Conservation (phyloP, 2,329 filamentous ascomycete species). For the Trichophyton equinum region DNA sequence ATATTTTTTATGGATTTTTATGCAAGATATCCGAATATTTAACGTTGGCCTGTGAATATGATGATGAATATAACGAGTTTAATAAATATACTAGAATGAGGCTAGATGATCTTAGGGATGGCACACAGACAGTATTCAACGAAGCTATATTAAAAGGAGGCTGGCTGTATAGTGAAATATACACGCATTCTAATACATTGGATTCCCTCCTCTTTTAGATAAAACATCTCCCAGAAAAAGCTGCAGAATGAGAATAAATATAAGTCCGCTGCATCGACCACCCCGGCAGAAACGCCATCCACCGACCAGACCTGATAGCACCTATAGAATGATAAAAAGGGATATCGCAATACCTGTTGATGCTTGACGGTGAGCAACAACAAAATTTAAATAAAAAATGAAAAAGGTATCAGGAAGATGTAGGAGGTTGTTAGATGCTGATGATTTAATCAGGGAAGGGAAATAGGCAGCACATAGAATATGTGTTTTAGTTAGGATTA, state of each 20-base stretch:
- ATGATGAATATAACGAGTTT: background rate
- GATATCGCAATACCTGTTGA: background rate
- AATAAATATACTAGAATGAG: too few relatives aligned
- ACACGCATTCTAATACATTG: background rate
- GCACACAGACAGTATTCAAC: background rate
- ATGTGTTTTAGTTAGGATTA: background rate
- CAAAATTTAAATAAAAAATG: background rate
- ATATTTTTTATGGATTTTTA: background rate
- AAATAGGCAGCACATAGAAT: background rate
- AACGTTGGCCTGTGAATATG: background rate
- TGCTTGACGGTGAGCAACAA: background rate
- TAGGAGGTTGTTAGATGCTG: background rate
- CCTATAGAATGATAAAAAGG: background rate
- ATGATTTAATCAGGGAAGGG: background rate
- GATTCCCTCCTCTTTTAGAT: background rate
- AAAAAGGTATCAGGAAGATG: background rate
- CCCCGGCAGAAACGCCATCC: background rate
- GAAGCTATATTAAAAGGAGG: too few relatives aligned
- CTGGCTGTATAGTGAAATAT: background rate
- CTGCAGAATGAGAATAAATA: background rate
- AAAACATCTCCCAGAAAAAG: background rate
- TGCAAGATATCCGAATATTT: background rate
- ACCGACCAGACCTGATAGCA: background rate
- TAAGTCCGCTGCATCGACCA: background rate
- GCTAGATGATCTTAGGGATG: too few relatives aligned